These are phyloP conservation scores for Kwoniella sp. DNA, from an alignment of 768 basidiomycete genomes.

Conservation along the genomic window DNA sequence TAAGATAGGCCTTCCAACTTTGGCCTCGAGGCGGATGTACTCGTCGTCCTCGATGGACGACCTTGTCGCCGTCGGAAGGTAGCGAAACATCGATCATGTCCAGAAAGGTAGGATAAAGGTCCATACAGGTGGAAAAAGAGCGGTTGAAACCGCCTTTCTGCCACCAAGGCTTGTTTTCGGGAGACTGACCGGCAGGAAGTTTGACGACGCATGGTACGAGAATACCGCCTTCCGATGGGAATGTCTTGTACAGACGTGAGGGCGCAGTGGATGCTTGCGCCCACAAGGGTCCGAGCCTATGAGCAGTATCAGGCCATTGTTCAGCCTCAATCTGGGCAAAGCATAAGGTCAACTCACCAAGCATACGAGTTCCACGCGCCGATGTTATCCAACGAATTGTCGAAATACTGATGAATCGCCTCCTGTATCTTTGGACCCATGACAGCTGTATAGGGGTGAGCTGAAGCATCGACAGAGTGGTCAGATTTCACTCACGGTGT, in stretches of 20 bases:
- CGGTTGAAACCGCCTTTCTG: slow-evolving; percentile 12
- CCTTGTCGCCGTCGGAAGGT: background rate
- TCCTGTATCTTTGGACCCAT: slow-evolving; percentile 26
- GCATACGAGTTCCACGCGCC: background rate
- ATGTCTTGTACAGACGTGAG: slow-evolving; percentile 37
- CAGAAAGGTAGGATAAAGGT: slow-evolving; percentile 47
- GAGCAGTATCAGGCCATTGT: too few relatives aligned
- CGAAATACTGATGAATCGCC: slow-evolving; percentile 28
- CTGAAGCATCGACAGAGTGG: too few relatives aligned
- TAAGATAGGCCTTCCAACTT: slow-evolving; percentile 25
- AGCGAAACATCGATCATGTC: slow-evolving; percentile 23
- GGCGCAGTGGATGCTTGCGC: slow-evolving; percentile 52
- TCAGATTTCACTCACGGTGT: too few relatives aligned
- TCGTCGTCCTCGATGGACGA: background rate
- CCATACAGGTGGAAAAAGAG: slow-evolving; percentile 50
- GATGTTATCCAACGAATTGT: slow-evolving; percentile 38
- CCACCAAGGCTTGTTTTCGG: background rate
- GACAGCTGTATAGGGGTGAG: slow-evolving; percentile 6
- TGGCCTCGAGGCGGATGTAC: slow-evolving; percentile 25
- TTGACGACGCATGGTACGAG: slow-evolving; percentile 10
- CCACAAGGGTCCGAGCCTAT: slow-evolving; percentile 33
- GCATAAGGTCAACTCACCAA: slow-evolving; percentile 22
- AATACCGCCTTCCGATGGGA: slow-evolving; percentile 20
- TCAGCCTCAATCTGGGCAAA: too few relatives aligned
- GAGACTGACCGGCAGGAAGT: background rate